Percentiles rank a stretch among this genome's conserved stretches.
Evolutionary conservation across 1,139 yeast species (phyloP).

Genomic region (Saccharomycopsis hybrid): DNA sequence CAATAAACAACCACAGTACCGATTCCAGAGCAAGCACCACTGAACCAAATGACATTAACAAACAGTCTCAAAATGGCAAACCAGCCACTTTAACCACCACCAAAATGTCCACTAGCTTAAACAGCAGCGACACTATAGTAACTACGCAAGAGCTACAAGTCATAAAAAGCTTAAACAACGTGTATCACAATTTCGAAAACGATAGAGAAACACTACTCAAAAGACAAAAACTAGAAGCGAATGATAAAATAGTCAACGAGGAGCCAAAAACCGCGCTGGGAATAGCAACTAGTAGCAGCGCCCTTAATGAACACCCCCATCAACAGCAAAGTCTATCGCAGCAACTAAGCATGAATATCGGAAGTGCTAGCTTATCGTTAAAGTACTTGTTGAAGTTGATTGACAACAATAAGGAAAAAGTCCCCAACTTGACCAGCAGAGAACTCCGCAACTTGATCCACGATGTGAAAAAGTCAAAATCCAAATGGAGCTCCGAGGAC

Average conservation of each 20-base stretch:
- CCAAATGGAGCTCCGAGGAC: slow-evolving; percentile 96
- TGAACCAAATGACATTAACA: slow-evolving; percentile 24
- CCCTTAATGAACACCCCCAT: background rate
- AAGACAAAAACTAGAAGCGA: slow-evolving; percentile 71
- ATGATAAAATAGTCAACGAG: slow-evolving; percentile 62
- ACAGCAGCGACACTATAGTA: slow-evolving; percentile 16
- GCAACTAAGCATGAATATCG: slow-evolving; percentile 44
- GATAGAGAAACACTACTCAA: slow-evolving; percentile 75
- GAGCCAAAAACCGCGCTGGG: slow-evolving; percentile 4
- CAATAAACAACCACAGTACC: background rate
- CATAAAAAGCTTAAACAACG: slow-evolving; percentile 45
- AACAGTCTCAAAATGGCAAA: slow-evolving; percentile 23
- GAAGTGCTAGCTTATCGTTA: slow-evolving; percentile 73
- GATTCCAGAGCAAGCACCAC: too few species aligned
- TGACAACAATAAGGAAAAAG: slow-evolving; percentile 68
- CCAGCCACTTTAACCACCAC: slow-evolving; percentile 20
- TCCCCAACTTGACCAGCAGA: slow-evolving; percentile 63
- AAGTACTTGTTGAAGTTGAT: slow-evolving; percentile 75
- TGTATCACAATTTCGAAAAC: slow-evolving; percentile 79
- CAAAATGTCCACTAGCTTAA: slow-evolving; percentile 20
- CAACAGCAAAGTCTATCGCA: slow-evolving; percentile 8
- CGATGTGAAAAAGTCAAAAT: slow-evolving; percentile 91
- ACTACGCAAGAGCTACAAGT: slow-evolving; percentile 29
- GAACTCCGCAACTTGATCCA: slow-evolving; percentile 80
- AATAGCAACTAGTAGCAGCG: background rate